Conservation (phyloP, 805 yeast species). For the Candida tallmaniae region DNA sequence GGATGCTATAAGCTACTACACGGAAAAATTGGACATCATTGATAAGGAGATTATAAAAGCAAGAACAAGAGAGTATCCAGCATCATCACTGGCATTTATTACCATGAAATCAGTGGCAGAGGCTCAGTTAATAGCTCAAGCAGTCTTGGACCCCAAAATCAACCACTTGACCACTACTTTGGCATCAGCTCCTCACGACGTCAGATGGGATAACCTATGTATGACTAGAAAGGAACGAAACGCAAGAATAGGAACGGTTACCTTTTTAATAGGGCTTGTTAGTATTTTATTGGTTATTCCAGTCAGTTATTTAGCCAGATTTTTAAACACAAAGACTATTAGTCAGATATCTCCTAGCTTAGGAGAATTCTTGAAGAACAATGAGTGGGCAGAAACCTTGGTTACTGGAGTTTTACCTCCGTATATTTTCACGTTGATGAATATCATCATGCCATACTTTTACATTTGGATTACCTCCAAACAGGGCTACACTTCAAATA, state of each 20-base stretch:
- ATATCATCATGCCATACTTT: slow-evolving; percentile 77
- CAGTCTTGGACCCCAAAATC: slow-evolving; percentile 86
- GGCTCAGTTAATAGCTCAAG: slow-evolving; percentile 96
- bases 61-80: slow-evolving; percentile 63
- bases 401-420: slow-evolving; percentile 91
- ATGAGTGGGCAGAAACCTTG: slow-evolving; percentile 69
- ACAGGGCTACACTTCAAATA: slow-evolving; percentile 88
- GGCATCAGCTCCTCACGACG: slow-evolving; percentile 96
- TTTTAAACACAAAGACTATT: slow-evolving; percentile 75
- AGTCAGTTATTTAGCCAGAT: slow-evolving; percentile 77
- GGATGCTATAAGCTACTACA: slow-evolving; percentile 78
- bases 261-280: slow-evolving; percentile 60
- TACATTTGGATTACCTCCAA: slow-evolving; percentile 76
- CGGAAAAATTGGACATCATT: slow-evolving; percentile 59
- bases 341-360: slow-evolving; percentile 77
- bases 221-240: slow-evolving; percentile 71
- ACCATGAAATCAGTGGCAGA: slow-evolving; percentile 94
- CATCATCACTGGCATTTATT: slow-evolving; percentile 88
- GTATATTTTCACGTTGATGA: slow-evolving; percentile 80
- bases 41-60: slow-evolving; percentile 69
- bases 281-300: slow-evolving; percentile 78
- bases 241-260: slow-evolving; percentile 57
- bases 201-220: slow-evolving; percentile 88
- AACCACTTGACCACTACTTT: slow-evolving; percentile 73
- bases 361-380: slow-evolving; percentile 59